A percentile compares a stretch with the other conserved stretches of the same genome.
Evolutionary conservation across 2,329 filamentous ascomycete species (phyloP).

Genomic region (Ceratocystis diversiconidia): DNA sequence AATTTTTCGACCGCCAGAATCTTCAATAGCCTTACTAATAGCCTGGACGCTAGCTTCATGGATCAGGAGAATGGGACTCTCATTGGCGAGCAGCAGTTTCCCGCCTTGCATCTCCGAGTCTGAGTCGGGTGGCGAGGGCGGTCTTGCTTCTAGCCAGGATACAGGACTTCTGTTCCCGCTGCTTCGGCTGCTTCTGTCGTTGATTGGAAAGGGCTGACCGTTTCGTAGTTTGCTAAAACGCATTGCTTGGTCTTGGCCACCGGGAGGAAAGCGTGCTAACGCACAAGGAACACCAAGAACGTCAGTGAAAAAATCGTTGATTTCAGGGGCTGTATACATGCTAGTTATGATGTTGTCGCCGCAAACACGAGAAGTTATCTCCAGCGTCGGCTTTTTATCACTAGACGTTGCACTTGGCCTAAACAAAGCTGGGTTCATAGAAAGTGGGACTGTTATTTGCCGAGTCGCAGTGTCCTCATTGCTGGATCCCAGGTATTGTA

Average conservation of each 20-base stretch:
- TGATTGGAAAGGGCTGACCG: conserved; percentile 5
- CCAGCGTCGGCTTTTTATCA: background rate
- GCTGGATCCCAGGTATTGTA: conserved; percentile 35
- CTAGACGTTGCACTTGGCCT: conserved; percentile 20
- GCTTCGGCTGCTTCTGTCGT: conserved; percentile 21
- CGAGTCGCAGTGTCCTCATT: conserved; percentile 22
- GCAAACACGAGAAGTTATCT: conserved; percentile 52
- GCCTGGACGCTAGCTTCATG: conserved; percentile 64
- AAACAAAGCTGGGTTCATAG: conserved; percentile 48
- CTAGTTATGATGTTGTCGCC: conserved; percentile 62
- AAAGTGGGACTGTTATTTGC: conserved; percentile 46
- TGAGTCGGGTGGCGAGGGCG: conserved; percentile 41
- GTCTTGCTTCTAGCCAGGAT: conserved; percentile 33
- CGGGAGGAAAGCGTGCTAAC: conserved; percentile 68
- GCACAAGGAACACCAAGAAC: conserved; percentile 67
- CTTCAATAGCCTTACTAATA: conserved; percentile 34
- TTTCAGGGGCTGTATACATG: conserved; percentile 49
- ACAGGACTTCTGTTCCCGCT: background rate
- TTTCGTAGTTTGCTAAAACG: conserved; percentile 49
- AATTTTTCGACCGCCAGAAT: conserved; percentile 27
- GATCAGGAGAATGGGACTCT: conserved; percentile 81
- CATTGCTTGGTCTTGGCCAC: conserved; percentile 41
- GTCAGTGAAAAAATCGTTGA: conserved; percentile 65
- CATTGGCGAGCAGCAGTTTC: conserved; percentile 74
- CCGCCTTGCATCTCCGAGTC: conserved; percentile 32